Conservation (phyloP, 371 early-diverging fungal species). For the Mucor plumbeus region DNA sequence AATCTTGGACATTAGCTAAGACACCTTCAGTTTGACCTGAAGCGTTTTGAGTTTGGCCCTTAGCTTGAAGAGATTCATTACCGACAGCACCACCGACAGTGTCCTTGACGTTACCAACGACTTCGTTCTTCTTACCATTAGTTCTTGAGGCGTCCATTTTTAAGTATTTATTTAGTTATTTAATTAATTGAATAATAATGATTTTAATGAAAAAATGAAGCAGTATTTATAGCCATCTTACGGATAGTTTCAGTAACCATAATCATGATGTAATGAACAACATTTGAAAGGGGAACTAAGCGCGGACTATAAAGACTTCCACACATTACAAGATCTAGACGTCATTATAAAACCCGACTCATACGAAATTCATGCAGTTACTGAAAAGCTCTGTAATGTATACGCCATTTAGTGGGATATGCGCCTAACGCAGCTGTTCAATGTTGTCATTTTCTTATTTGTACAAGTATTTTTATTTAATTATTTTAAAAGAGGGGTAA, state of each 20-base stretch:
- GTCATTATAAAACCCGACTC: not conserved
- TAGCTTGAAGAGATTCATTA: constrained; percentile 38
- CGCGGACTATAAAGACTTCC: not conserved
- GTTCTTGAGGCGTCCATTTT: constrained; percentile 22
- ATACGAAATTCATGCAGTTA: not conserved
- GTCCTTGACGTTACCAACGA: constrained; percentile 49
- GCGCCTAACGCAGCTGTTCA: too few species aligned
- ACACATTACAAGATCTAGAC: not conserved
- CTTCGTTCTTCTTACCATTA: constrained; percentile 36
- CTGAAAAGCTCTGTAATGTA: not conserved
- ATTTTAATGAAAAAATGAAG: not conserved
- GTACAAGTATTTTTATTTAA: too few species aligned
- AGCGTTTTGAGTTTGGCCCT: constrained; percentile 41
- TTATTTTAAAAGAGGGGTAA: too few species aligned
- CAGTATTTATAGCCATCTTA: not conserved
- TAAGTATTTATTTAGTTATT: not conserved
- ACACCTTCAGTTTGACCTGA: constrained; percentile 35
- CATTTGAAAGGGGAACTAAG: not conserved
- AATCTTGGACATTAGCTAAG: constrained; percentile 15
- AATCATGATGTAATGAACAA: not conserved
- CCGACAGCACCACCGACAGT: constrained; percentile 45
- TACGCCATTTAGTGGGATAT: not conserved
- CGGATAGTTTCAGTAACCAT: not conserved
- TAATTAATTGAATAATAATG: not conserved
- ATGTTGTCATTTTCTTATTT: not conserved